A percentile compares a stretch with the other conserved stretches of the same genome.
Evolutionary conservation across 768 basidiomycete genomes (phyloP).

Genomic region (Boletus patriciae): DNA sequence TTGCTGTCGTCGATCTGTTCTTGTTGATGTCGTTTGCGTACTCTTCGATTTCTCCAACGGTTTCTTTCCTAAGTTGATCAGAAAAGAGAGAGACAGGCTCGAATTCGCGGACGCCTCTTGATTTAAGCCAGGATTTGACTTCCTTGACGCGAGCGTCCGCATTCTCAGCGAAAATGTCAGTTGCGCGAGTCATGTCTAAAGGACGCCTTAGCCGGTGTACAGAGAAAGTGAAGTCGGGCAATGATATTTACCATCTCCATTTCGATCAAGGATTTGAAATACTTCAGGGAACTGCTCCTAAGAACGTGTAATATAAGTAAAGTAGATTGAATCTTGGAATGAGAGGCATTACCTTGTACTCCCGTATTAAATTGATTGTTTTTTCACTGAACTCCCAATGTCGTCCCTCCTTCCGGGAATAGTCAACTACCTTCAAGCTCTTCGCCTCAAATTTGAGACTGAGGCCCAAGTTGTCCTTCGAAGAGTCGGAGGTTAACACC

Average conservation of each 20-base stretch:
- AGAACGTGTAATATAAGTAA: not conserved
- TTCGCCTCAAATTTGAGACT: constrained; percentile 97
- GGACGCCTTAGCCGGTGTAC: constrained; percentile 1
- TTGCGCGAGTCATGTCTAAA: constrained; percentile 75
- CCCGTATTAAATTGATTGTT: constrained; percentile 73
- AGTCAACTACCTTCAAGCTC: constrained; percentile 88
- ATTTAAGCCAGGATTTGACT: constrained; percentile 81
- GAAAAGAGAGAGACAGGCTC: constrained; percentile 91
- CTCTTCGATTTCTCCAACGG: constrained; percentile 75
- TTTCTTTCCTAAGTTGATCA: constrained; percentile 90
- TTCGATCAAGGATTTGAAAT: constrained; percentile 66
- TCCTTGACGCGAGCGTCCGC: constrained; percentile 73
- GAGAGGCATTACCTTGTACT: constrained; percentile 65
- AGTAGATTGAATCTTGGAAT: too few relatives aligned
- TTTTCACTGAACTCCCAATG: constrained; percentile 95
- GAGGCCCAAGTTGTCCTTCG: constrained; percentile 88
- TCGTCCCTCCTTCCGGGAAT: constrained; percentile 79
- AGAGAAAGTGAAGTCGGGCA: not conserved
- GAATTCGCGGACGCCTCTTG: constrained; percentile 83
- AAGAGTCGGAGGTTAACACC: constrained; percentile 72
- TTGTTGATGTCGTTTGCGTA: constrained; percentile 67
- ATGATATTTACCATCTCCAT: constrained; percentile 58
- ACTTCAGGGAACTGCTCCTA: constrained; percentile 83
- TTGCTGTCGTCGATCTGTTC: constrained; percentile 56
- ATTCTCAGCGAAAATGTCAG: constrained; percentile 55